Conservation (phyloP, 371 early-diverging fungal genomes). For the Umbelopsis sp. region DNA sequence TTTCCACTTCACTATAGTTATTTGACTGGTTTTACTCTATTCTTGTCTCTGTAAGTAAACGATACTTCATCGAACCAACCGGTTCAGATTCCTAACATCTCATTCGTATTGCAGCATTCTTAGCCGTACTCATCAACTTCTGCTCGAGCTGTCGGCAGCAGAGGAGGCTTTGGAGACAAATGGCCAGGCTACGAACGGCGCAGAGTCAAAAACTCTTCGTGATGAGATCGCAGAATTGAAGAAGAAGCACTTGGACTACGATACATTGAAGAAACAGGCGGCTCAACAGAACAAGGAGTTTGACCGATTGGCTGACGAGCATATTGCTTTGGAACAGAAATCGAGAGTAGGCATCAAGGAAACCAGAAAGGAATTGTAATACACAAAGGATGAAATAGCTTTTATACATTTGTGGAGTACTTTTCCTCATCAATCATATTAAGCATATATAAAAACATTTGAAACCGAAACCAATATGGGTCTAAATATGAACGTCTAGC, state of each 20-base stretch:
- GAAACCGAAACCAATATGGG: no score
- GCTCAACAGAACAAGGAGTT: conserved; percentile 69
- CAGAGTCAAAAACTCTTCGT: not conserved
- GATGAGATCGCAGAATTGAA: conserved; percentile 53
- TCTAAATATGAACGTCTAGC: not conserved
- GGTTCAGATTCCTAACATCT: not conserved
- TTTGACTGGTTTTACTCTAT: conserved; percentile 84
- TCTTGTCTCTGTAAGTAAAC: conserved; percentile 67
- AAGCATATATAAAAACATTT: conserved; percentile 20
- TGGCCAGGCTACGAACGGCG: not conserved
- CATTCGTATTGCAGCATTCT: not conserved
- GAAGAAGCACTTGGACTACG: conserved; percentile 62
- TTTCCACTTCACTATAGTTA: conserved; percentile 37
- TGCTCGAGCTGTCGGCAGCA: conserved; percentile 4
- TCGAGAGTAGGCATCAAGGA: not conserved
- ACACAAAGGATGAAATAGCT: not conserved
- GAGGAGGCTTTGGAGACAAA: not conserved
- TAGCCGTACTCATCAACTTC: conserved; percentile 9
- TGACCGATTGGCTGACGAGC: conserved; percentile 74
- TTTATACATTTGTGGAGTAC: conserved; percentile 8
- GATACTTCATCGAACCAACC: not conserved
- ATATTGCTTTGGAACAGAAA: conserved; percentile 55
- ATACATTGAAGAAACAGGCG: conserved; percentile 79
- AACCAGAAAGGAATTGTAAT: conserved; percentile 11
- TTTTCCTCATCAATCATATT: conserved; percentile 9